Percentiles rank a stretch among this genome's conserved stretches.
Evolutionary conservation across 768 basidiomycete genomes (phyloP).

Genomic region (Serendipita indica): DNA sequence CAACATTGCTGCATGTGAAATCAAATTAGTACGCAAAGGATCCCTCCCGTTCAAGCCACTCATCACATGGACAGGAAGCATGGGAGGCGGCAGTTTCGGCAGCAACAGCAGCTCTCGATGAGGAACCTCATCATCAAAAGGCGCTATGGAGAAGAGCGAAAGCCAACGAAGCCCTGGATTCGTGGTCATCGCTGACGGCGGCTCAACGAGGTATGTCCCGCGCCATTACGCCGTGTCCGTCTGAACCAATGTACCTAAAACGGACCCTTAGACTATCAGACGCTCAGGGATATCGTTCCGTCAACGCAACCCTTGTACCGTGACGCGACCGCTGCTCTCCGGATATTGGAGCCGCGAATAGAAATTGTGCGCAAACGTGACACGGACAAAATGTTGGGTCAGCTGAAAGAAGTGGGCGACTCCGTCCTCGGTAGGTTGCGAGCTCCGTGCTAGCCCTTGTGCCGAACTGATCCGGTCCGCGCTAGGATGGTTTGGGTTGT

Average conservation of each 20-base stretch:
- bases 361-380: constrained; percentile 71
- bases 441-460: background rate
- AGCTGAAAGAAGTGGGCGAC: constrained; percentile 87
- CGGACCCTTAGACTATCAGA: constrained; percentile 50
- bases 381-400: constrained; percentile 81
- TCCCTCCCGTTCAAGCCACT: constrained; percentile 5
- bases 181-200: constrained; percentile 69
- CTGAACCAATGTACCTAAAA: background rate
- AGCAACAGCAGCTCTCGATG: constrained; percentile 71
- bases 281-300: constrained; percentile 50
- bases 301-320: constrained; percentile 34
- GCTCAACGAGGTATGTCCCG: constrained; percentile 62
- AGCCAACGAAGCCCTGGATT: constrained; percentile 63
- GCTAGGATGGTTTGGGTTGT: constrained; percentile 81
- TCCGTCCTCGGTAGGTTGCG: constrained; percentile 55
- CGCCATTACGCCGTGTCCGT: background rate
- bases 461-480: background rate
- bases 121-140: constrained; percentile 76
- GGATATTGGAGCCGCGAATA: constrained; percentile 46
- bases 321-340: constrained; percentile 36
- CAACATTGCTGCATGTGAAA: constrained; percentile 79
- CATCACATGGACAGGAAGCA: constrained; percentile 36
- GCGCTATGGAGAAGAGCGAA: constrained; percentile 78
- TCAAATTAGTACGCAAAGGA: constrained; percentile 49
- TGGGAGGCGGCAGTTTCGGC: constrained; percentile 67